A percentile compares a stretch with the other conserved stretches of the same genome.
Evolutionary conservation across 2,329 filamentous ascomycete genomes (phyloP).

Genomic region (Capronia coronata): DNA sequence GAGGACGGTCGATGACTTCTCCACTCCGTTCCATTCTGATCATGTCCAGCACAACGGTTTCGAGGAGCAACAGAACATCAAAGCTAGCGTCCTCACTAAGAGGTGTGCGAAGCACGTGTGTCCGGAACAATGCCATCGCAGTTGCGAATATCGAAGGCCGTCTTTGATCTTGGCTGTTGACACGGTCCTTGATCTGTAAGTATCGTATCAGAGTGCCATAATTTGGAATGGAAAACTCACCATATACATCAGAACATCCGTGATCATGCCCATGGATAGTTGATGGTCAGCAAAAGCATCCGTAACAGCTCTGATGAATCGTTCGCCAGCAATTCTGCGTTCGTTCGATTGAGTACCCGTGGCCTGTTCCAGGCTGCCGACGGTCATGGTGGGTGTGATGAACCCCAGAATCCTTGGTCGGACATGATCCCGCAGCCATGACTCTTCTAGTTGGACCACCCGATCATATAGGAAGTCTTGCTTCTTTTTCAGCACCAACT

Average conservation of each 20-base stretch:
- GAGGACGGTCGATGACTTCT: conserved; percentile 74
- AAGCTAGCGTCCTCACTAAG: conserved; percentile 40
- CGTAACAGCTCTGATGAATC: conserved; percentile 69
- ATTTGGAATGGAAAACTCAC: conserved; percentile 36
- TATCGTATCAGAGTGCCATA: conserved; percentile 9
- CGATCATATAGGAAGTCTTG: conserved; percentile 73
- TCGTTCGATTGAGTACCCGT: conserved; percentile 63
- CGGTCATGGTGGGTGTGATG: conserved; percentile 63
- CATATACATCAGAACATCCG: conserved; percentile 96
- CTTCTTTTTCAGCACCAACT: conserved; percentile 83
- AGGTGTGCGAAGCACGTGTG: conserved; percentile 66
- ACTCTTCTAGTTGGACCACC: conserved; percentile 72
- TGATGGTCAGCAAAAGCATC: conserved; percentile 84
- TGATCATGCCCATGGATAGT: conserved; percentile 86
- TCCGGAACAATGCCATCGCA: conserved; percentile 80
- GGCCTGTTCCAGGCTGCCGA: conserved; percentile 42
- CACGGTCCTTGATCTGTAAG: conserved; percentile 57
- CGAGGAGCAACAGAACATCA: conserved; percentile 66
- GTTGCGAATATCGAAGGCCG: conserved; percentile 74
- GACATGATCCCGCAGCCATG: conserved; percentile 71
- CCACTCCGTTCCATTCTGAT: conserved; percentile 88
- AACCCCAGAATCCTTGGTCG: conserved; percentile 62
- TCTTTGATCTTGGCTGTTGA: conserved; percentile 66
- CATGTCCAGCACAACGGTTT: conserved; percentile 78
- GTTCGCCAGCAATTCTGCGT: conserved; percentile 71